A percentile compares a stretch with the other conserved stretches of the same genome.
phyloP scores from a whole-genome alignment of 192 early-diverging fungal genomes.

The Physocladia obscura region DNA sequence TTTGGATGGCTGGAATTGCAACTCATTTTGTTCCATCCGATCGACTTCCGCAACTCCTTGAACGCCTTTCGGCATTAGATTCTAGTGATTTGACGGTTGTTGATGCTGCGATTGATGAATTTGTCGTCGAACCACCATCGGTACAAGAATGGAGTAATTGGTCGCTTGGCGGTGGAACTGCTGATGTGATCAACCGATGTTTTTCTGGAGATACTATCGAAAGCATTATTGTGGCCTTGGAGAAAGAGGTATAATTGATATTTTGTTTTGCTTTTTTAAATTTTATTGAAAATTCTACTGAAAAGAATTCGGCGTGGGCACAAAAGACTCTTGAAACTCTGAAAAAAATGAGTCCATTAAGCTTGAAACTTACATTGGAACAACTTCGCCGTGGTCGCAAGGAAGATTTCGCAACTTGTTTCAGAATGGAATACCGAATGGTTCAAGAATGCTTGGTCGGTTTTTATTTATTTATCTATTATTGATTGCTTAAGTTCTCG shows the following conservation, averaged over 20 bases:
- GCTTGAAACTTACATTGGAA: constrained; percentile 78
- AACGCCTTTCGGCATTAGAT: constrained; percentile 78
- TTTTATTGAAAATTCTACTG: neutral
- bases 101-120: constrained; percentile 89
- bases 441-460: constrained; percentile 69
- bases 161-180: constrained; percentile 45
- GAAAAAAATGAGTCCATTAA: constrained; percentile 75
- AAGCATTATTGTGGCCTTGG: constrained; percentile 78
- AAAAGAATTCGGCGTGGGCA: constrained; percentile 60
- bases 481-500: neutral
- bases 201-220: constrained; percentile 82
- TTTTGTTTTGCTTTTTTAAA: neutral
- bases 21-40: constrained; percentile 93
- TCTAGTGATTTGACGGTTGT: constrained; percentile 74
- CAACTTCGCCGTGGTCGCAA: constrained; percentile 74
- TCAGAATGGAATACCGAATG: constrained; percentile 82
- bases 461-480: neutral
- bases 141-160: constrained; percentile 40
- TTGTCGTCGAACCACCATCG: constrained; percentile 57
- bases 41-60: constrained; percentile 74
- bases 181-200: constrained; percentile 76
- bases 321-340: constrained; percentile 64
- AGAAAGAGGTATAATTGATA: constrained; percentile 56
- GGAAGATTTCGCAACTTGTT: constrained; percentile 73
- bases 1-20: constrained; percentile 77